Conservation (phyloP, 1,139 yeast species). For the Geotrichum cucujoidarum region DNA sequence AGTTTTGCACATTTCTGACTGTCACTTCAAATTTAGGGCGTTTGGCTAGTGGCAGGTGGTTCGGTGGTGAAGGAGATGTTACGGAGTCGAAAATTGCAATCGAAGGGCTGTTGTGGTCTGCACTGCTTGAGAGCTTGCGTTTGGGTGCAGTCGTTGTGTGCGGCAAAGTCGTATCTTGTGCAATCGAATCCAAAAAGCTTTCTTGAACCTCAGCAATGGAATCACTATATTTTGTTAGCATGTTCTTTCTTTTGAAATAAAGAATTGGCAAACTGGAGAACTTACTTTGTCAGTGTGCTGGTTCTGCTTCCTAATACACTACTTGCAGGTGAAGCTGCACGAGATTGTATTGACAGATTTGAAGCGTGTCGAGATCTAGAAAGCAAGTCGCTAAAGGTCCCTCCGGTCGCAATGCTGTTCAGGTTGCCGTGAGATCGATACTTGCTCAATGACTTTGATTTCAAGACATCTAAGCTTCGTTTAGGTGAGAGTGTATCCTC, state of each 20-base stretch:
- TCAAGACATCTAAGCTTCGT: background rate
- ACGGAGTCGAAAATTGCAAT: constrained; percentile 2
- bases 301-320: constrained; percentile 10
- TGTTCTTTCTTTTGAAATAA: too few species aligned
- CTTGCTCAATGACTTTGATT: constrained; percentile 1
- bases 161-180: too few species aligned
- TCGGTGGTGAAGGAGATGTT: background rate
- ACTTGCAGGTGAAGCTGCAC: constrained; percentile 5
- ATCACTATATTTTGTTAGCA: constrained; percentile 1
- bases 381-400: constrained; percentile 8
- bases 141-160: background rate
- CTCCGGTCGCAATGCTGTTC: background rate
- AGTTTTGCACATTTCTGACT: constrained; percentile 9
- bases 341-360: background rate
- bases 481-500: background rate
- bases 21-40: constrained; percentile 19
- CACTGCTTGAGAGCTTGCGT: background rate
- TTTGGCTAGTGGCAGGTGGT: background rate
- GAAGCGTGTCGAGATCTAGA: constrained; percentile 7
- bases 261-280: background rate
- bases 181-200: too few species aligned
- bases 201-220: background rate
- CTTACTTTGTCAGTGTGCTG: constrained; percentile 12
- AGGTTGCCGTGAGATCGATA: constrained; percentile 4
- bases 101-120: constrained; percentile 1